Conservation (phyloP, 176 grass and related monocot species). For the Pharus latifolius region DNA sequence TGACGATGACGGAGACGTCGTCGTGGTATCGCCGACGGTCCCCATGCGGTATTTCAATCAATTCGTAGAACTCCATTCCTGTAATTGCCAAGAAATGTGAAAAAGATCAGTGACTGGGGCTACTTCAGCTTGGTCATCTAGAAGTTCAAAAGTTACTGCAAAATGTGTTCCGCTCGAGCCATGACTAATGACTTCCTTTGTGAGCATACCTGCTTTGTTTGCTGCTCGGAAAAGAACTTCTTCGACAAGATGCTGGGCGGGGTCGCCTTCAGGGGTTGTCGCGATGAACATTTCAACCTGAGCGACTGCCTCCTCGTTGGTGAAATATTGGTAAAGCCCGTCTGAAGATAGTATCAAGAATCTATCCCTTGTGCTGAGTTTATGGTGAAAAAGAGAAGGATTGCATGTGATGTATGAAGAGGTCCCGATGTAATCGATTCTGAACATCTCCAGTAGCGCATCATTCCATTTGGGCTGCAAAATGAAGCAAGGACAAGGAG, state of each 20-base stretch:
- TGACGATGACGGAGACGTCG: slow-evolving; percentile 85
- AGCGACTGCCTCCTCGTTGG: slow-evolving; percentile 79
- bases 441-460: slow-evolving; percentile 86
- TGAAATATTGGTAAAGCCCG: slow-evolving; percentile 96
- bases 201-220: slow-evolving; percentile 70
- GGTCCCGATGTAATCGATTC: slow-evolving; percentile 71
- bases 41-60: slow-evolving; percentile 88
- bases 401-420: slow-evolving; percentile 84
- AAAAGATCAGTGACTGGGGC: not conserved
- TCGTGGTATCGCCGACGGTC: slow-evolving; percentile 86
- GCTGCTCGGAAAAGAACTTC: slow-evolving; percentile 92
- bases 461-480: slow-evolving; percentile 96
- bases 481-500: not conserved
- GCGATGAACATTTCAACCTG: slow-evolving; percentile 86
- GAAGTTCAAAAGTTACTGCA: slow-evolving; percentile 18
- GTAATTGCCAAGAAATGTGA: slow-evolving; percentile 12
- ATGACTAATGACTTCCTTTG: not conserved
- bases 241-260: slow-evolving; percentile 86
- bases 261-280: slow-evolving; percentile 84
- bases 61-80: slow-evolving; percentile 94
- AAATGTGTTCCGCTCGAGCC: not conserved
- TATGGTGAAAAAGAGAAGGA: slow-evolving; percentile 78
- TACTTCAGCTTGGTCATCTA: slow-evolving; percentile 9
- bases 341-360: slow-evolving; percentile 94
- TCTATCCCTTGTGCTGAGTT: slow-evolving; percentile 56